Evolutionary conservation across 352 stramenopile genomes (phyloP).

Genomic region (Phytopythium ostracodes): DNA sequence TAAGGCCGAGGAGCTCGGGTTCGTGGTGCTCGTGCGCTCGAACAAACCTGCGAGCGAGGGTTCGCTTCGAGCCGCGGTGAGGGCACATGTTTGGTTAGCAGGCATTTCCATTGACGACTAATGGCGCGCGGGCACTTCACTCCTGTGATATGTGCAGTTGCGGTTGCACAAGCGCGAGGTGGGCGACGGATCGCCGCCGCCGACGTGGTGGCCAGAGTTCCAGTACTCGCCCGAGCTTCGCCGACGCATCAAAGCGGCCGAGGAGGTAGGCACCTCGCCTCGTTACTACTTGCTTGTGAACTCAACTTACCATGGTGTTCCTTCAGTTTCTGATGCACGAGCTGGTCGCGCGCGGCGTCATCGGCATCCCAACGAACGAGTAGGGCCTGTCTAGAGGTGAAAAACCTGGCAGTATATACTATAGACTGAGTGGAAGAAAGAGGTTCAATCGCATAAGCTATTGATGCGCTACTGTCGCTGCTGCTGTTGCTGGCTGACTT

Average conservation of each 20-base stretch:
- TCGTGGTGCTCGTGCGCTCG: conserved; percentile 13
- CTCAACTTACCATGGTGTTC: background rate
- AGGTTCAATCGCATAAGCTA: background rate
- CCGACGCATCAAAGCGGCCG: conserved; percentile 31
- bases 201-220: conserved; percentile 57
- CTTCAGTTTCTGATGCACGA: conserved; percentile 11
- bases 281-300: background rate
- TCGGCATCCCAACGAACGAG: background rate
- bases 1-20: conserved; percentile 28
- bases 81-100: too few species aligned
- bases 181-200: conserved; percentile 11
- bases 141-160: conserved; percentile 12
- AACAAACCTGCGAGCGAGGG: conserved; percentile 7
- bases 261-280: conserved; percentile 22
- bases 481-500: conserved; percentile 19
- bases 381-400: too few species aligned
- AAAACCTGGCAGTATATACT: too few species aligned
- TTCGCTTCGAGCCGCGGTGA: conserved; percentile 29
- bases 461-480: background rate
- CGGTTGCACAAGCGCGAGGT: conserved; percentile 25
- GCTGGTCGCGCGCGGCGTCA: conserved; percentile 3
- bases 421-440: background rate
- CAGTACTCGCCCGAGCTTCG: conserved; percentile 31
- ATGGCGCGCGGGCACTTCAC: background rate
- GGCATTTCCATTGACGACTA: background rate